Base-by-base conservation (phyloP, 805 yeast genomes). In the Wickerhamomyces sydowiorum region DNA sequence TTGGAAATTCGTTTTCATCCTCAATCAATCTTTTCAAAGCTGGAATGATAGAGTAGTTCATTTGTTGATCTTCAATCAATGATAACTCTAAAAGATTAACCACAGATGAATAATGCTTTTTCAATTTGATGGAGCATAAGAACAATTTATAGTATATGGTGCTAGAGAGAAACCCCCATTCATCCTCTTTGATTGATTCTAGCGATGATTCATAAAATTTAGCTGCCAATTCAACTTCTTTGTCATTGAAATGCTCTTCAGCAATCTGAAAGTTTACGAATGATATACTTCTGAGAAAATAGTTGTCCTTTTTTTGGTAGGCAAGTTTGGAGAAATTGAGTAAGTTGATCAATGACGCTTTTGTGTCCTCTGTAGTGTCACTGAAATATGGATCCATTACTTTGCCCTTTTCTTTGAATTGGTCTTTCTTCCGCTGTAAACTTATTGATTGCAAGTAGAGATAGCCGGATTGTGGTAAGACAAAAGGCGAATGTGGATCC, bases 221-320 rank as follows among this genome's bases (percentile, higher is more conserved):
- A 22, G 67, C 54, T 0, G 81, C 71, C 55, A 62, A 62, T 9
- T 66, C 67, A 48, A 51, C 73, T 35, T 70, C 61, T 7, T 50
- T 36, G 25, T 40, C 30, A 1, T 41, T 35, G 42, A 53, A 67
- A 46, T 68, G 65, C 41, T 67, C 72, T 37, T 78, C 79, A 1
- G 75, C 88, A 8, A 80, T 55, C 47, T 73, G 68, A 60, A 69
- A 75, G 49, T 69, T 66, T 13, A 75, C 56, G 50, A 64, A 74
- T 0, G 70, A 60, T 24, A 70, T 65, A 4, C 69, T 45, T 45
- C 79, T 57, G 25, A 52, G 58, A 49, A 70, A 62, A 1, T 60
- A 37, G 29, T 56, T 51, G 38, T 61, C 63, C 5, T 65, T 60
- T 42, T 60, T 61, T 34, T 63, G 61, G 42, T 68, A 69, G 7